phyloP scores from a whole-genome alignment of 2,329 filamentous ascomycete genomes.

The Paecilomyces fulvus region DNA sequence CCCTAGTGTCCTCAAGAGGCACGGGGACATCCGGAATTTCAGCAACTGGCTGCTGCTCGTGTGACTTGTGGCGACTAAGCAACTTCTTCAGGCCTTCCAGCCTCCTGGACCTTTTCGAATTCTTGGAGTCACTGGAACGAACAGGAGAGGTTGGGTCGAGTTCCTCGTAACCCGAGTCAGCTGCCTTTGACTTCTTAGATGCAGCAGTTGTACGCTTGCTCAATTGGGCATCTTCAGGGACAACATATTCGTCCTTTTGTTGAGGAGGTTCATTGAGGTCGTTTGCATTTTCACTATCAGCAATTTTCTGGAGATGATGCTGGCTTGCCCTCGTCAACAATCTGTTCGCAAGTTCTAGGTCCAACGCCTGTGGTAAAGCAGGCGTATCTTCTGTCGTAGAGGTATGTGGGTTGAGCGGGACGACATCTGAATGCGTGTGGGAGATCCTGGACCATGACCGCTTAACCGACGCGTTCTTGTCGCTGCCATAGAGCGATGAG shows the following conservation, averaged over 20 bases:
- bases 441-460: conserved; percentile 7
- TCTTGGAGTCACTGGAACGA: conserved; percentile 1
- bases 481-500: background rate
- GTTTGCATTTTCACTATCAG: background rate
- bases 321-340: background rate
- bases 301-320: background rate
- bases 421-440: conserved; percentile 5
- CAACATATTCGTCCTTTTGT: background rate
- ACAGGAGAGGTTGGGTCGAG: background rate
- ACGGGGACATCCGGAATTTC: background rate
- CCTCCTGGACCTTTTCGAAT: conserved; percentile 7
- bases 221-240: background rate
- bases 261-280: background rate
- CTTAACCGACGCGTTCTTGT: conserved; percentile 1
- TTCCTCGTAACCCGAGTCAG: background rate
- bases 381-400: background rate
- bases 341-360: background rate
- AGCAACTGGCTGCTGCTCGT: conserved; percentile 1
- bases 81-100: conserved; percentile 11
- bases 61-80: conserved; percentile 10
- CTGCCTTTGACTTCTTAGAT: background rate
- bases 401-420: conserved; percentile 6
- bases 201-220: background rate
- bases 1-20: background rate
- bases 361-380: background rate